These are phyloP conservation scores for Yamadazyma endophytica DNA, from an alignment of 805 yeast genomes.

Conservation along the genomic window DNA sequence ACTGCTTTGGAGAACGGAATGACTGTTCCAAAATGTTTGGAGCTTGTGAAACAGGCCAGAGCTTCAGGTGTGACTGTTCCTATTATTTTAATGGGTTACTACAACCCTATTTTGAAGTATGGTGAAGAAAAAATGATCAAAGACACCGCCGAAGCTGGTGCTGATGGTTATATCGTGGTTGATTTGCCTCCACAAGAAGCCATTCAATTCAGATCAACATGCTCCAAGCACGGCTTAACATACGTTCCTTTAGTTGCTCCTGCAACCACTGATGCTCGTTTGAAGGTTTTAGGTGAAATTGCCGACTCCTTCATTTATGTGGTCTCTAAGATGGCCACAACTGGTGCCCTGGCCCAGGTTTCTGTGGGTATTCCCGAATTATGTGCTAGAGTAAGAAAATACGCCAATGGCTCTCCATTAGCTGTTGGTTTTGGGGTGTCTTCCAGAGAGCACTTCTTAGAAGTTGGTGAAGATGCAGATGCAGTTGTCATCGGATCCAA, in stretches of 20 bases:
- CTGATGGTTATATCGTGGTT: conserved; percentile 89
- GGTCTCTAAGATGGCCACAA: conserved; percentile 96
- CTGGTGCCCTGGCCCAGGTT: conserved; percentile 78
- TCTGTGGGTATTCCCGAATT: conserved; percentile 60
- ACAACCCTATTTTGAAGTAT: conserved; percentile 85
- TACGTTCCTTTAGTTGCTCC: conserved; percentile 96
- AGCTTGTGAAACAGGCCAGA: conserved; percentile 73
- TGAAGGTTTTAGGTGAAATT: conserved; percentile 70
- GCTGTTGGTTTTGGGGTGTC: conserved; percentile 98
- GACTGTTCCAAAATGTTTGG: conserved; percentile 64
- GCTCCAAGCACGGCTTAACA: conserved; percentile 65
- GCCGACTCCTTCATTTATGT: conserved; percentile 97
- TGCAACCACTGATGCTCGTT: conserved; percentile 87
- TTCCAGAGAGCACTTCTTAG: conserved; percentile 82
- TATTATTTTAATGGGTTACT: conserved; percentile 93
- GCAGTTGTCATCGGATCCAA: conserved; percentile 97
- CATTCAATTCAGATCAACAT: conserved; percentile 70
- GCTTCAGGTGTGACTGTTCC: conserved; percentile 82
- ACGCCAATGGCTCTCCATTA: conserved; percentile 66
- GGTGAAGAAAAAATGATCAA: conserved; percentile 82
- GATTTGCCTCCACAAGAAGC: conserved; percentile 99
- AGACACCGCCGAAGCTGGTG: conserved; percentile 85
- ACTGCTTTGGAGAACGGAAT: conserved; percentile 82
- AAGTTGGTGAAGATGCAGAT: conserved; percentile 78
- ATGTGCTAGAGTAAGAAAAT: conserved; percentile 69